Base-by-base conservation (phyloP, 352 stramenopile genomes). In the Phytophthora pistaciae region DNA sequence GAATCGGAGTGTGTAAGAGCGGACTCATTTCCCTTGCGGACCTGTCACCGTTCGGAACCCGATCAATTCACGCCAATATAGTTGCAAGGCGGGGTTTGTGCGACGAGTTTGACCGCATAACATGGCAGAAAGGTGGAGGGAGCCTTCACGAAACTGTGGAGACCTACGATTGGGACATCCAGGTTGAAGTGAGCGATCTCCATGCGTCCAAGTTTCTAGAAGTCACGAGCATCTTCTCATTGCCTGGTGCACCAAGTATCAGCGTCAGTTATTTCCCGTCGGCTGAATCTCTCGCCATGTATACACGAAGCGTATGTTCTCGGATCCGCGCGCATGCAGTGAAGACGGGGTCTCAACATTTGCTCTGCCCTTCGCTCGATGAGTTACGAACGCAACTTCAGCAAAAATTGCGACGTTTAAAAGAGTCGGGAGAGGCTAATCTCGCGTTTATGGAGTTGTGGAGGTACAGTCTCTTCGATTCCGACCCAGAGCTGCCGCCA, bases 1-100 rank as follows among this genome's bases (percentile, higher is more conserved):
- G 54, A 8, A 36, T 69, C 18, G 27, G 31, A 48, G 11, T 9
- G 2, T 93, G 86, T 60, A 60, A 31, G 2, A 69, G 81, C 36
- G 38, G 64, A 0, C 11, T 83, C 10, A 53, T 91, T 10, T 87
- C 84, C 1, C 57, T 83, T 36, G 81, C 84, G 0, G 84, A 93
- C 21, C 21, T 91, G 16, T 78, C 75, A 9, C 25, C 74, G 0
- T 40, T 64, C 23, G 79, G 63, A 13, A 78, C 92, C n/a, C 75
- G 70, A 21, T 63, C 74, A 0, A 82, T 92, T 11, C 76, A 92
- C 64, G 36, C 20, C 3, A 91, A 91, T 57, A 10, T 81, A 18
- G n/a, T 64, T 55, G 27, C 49, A 6, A 42, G 64, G 3, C 70
- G 70, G 1, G 40, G 27, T n/a, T 59, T 73, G 1, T 77, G 70